phyloP scores from a whole-genome alignment of 441 rosid species.

The Geranium incanum region DNA sequence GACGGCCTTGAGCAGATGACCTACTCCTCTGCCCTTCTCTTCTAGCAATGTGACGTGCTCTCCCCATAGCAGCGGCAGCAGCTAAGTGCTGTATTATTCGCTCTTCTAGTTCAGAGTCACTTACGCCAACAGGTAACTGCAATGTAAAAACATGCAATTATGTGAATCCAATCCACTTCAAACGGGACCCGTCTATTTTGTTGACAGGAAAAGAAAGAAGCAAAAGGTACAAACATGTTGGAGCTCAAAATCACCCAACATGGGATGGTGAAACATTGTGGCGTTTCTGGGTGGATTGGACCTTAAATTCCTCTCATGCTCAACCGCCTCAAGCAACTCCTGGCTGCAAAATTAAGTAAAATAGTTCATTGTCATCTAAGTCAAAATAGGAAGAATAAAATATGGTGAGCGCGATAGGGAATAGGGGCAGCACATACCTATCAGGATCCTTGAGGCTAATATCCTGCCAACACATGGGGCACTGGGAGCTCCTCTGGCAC shows the following conservation, averaged over 20 bases:
- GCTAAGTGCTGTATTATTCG: constrained; percentile 90
- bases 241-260: constrained; percentile 85
- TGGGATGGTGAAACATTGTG: constrained; percentile 83
- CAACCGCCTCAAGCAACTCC: constrained; percentile 81
- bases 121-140: constrained; percentile 74
- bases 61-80: constrained; percentile 91
- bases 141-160: constrained; percentile 17
- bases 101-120: constrained; percentile 86
- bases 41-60: constrained; percentile 62
- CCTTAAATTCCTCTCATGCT: constrained; percentile 65
- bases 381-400: background rate
- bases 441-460: constrained; percentile 81
- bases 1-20: constrained; percentile 59
- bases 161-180: constrained; percentile 9
- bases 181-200: background rate
- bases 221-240: constrained; percentile 60
- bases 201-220: constrained; percentile 13
- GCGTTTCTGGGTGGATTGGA: constrained; percentile 70
- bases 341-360: constrained; percentile 46
- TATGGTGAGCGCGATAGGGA: background rate
- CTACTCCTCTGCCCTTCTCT: constrained; percentile 79
- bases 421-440: constrained; percentile 33
- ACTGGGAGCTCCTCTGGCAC: constrained; percentile 98
- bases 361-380: constrained; percentile 1
- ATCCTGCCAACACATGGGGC: constrained; percentile 97